Percentiles rank a stretch among this genome's conserved stretches.
Conservation (phyloP, 2,329 filamentous ascomycete species). For the Ophiostoma piceae region DNA sequence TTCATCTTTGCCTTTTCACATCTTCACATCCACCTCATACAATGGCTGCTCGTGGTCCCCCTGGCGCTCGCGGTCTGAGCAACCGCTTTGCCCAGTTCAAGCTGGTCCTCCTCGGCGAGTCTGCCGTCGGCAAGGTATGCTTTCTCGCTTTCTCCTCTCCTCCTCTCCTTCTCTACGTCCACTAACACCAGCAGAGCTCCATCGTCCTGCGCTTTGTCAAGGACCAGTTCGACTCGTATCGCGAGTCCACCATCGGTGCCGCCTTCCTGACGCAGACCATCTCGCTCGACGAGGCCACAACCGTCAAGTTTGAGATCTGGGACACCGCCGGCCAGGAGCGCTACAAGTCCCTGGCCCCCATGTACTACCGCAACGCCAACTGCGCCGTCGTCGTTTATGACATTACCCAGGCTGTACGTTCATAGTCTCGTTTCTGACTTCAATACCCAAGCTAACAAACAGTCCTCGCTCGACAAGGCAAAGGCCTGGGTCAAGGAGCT, state of each 20-base stretch:
- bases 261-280: slow-evolving; percentile 99
- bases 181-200: slow-evolving; percentile 63
- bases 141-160: slow-evolving; percentile 11
- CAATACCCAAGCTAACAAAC: not conserved
- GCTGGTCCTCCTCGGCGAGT: slow-evolving; percentile 94
- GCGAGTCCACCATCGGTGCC: slow-evolving; percentile 96
- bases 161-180: not conserved
- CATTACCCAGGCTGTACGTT: slow-evolving; percentile 92
- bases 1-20: not conserved
- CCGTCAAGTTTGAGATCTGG: slow-evolving; percentile 99
- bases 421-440: too few species aligned
- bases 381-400: slow-evolving; percentile 99
- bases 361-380: slow-evolving; percentile 99
- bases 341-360: slow-evolving; percentile 97
- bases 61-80: slow-evolving; percentile 59
- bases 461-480: slow-evolving; percentile 97
- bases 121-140: slow-evolving; percentile 90
- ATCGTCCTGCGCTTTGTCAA: slow-evolving; percentile 98
- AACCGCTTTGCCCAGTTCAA: slow-evolving; percentile 98
- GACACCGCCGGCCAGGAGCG: slow-evolving; percentile 97
- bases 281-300: slow-evolving; percentile 94
- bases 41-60: slow-evolving; percentile 78
- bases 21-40: not conserved
- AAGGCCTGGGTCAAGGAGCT: slow-evolving; percentile 99
- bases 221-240: slow-evolving; percentile 98